Evolutionary conservation across 1,284 basidiomycete species (phyloP).

Genomic region (Takashimella tepidaria): DNA sequence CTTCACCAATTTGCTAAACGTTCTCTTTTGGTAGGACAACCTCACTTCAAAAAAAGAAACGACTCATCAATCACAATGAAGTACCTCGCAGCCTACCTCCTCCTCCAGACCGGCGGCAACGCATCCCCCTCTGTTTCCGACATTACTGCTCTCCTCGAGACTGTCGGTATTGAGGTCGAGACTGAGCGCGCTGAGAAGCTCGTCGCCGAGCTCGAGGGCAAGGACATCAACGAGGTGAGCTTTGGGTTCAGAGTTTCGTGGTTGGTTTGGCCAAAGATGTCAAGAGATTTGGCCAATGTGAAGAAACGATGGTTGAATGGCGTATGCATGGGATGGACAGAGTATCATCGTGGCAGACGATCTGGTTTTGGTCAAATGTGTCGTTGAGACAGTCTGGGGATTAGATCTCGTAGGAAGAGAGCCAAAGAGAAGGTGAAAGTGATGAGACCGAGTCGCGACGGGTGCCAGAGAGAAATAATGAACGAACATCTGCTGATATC

Average conservation of each 20-base stretch:
- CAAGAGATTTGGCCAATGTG: no score
- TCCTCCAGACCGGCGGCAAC: constrained; percentile 94
- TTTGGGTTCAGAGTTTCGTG: neutral
- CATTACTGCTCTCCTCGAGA: constrained; percentile 79
- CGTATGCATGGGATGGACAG: neutral
- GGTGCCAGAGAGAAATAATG: no score
- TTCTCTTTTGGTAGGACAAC: neutral
- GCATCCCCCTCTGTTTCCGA: constrained; percentile 78
- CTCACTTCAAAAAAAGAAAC: no score
- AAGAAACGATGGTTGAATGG: no score
- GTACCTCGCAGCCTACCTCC: constrained; percentile 95
- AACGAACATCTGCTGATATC: no score
- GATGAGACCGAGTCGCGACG: no score
- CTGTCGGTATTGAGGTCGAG: constrained; percentile 88
- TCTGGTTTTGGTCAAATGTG: no score
- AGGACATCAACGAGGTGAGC: constrained; percentile 75
- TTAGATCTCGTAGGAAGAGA: no score
- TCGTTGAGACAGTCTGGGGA: no score
- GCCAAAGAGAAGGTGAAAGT: no score
- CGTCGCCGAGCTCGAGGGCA: constrained; percentile 87
- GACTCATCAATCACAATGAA: constrained; percentile 63
- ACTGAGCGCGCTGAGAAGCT: constrained; percentile 77
- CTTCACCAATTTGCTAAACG: neutral
- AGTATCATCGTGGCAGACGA: no score
- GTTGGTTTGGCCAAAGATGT: no score